A percentile compares a stretch with the other conserved stretches of the same genome.
These are phyloP conservation scores for Suhomyces yuchorum DNA, from an alignment of 1,139 yeast species.

Conservation along the genomic window DNA sequence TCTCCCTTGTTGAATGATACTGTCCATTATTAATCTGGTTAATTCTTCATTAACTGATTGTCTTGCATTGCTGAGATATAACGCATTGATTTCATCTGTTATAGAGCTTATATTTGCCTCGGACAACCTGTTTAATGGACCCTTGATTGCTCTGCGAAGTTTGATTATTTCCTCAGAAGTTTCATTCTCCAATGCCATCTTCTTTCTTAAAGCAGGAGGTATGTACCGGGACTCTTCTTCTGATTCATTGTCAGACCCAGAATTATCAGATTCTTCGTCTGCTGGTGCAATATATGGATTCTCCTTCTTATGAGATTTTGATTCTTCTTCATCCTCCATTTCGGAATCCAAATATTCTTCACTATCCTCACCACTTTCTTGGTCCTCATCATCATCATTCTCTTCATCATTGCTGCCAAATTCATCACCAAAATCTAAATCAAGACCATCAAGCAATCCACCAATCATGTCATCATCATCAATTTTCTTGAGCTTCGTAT, in stretches of 20 bases:
- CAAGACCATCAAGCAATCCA: slow-evolving; percentile 76
- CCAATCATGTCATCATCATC: slow-evolving; percentile 72
- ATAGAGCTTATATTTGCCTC: slow-evolving; percentile 79
- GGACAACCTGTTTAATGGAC: slow-evolving; percentile 81
- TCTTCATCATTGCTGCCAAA: slow-evolving; percentile 20
- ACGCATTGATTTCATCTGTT: slow-evolving; percentile 63
- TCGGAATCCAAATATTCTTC: slow-evolving; percentile 21
- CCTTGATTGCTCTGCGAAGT: slow-evolving; percentile 66
- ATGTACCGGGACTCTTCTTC: slow-evolving; percentile 51
- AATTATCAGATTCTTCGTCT: slow-evolving; percentile 9
- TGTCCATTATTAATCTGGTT: slow-evolving; percentile 62
- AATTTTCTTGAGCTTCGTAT: slow-evolving; percentile 42
- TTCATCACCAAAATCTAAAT: slow-evolving; percentile 49
- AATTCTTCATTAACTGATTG: slow-evolving; percentile 73
- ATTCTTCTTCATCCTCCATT: slow-evolving; percentile 14
- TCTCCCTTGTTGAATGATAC: slow-evolving; percentile 64
- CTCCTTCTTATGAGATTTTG: slow-evolving; percentile 45
- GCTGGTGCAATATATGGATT: slow-evolving; percentile 88
- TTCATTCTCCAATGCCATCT: slow-evolving; percentile 41
- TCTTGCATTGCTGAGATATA: slow-evolving; percentile 70
- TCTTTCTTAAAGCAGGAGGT: slow-evolving; percentile 81
- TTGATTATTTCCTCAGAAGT: slow-evolving; percentile 52
- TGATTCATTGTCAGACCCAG: slow-evolving; percentile 17
- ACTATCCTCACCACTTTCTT: slow-evolving; percentile 16
- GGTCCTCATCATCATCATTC: slow-evolving; percentile 42